phyloP scores from a whole-genome alignment of 805 yeast species.

The Saccharomycopsis vini region DNA sequence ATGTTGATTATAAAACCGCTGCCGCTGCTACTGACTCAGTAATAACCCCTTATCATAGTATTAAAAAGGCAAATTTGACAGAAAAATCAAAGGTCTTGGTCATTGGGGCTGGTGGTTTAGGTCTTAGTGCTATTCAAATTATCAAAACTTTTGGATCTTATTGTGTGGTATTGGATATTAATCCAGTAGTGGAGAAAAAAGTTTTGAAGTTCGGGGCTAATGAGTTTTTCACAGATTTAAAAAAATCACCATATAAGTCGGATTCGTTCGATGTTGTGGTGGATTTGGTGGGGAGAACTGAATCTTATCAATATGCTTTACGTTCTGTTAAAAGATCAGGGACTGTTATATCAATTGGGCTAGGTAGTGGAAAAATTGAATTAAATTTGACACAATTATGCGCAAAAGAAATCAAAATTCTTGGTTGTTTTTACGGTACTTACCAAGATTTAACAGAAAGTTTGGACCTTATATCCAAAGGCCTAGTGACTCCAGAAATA shows the following conservation, averaged over 20 bases:
- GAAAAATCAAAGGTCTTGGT: constrained; percentile 24
- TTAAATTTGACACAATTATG: constrained; percentile 31
- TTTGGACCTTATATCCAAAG: constrained; percentile 33
- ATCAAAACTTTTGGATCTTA: constrained; percentile 21
- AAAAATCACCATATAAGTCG: constrained; percentile 21
- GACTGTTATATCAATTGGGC: constrained; percentile 34
- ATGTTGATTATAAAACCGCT: constrained; percentile 25
- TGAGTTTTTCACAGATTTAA: constrained; percentile 27
- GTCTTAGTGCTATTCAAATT: constrained; percentile 27
- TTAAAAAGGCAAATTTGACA: constrained; percentile 23
- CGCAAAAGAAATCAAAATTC: constrained; percentile 32
- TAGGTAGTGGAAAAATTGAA: constrained; percentile 29
- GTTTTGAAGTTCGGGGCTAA: constrained; percentile 34
- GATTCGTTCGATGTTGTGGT: constrained; percentile 31
- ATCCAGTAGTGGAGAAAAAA: constrained; percentile 23
- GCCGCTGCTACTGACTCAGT: constrained; percentile 29
- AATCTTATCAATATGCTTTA: constrained; percentile 23
- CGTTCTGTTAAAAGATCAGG: constrained; percentile 31
- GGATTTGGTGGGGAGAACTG: constrained; percentile 22
- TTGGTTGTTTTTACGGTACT: constrained; percentile 37
- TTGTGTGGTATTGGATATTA: constrained; percentile 22
- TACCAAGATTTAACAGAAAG: constrained; percentile 35
- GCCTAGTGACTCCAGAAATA: constrained; percentile 32
- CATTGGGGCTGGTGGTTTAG: constrained; percentile 29
- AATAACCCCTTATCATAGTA: constrained; percentile 29